These are phyloP conservation scores for Aspergillus sp. DNA, from an alignment of 2,329 filamentous ascomycete genomes.

Conservation along the genomic window DNA sequence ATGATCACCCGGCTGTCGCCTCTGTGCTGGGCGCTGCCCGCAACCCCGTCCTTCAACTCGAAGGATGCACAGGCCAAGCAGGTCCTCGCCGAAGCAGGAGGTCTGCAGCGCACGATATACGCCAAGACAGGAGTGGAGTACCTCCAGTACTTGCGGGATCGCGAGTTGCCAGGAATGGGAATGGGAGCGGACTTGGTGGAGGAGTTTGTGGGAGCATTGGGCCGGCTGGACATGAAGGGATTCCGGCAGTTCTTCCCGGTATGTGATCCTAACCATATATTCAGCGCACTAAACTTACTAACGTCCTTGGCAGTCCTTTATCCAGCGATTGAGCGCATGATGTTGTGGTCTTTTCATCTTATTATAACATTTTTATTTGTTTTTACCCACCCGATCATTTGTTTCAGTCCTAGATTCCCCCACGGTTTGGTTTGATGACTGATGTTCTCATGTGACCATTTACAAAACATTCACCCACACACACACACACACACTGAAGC, in stretches of 20 bases:
- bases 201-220: conserved; percentile 50
- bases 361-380: conserved; percentile 12
- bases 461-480: background rate
- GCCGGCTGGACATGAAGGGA: conserved; percentile 46
- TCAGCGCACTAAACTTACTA: conserved; percentile 8
- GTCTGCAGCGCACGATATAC: conserved; percentile 85
- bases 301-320: conserved; percentile 38
- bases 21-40: conserved; percentile 85
- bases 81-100: conserved; percentile 84
- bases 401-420: conserved; percentile 29
- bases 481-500: conserved; percentile 5
- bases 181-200: conserved; percentile 50
- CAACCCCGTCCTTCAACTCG: conserved; percentile 75
- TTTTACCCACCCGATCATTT: conserved; percentile 11
- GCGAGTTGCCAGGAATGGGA: conserved; percentile 51
- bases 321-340: conserved; percentile 50
- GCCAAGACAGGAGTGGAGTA: conserved; percentile 85
- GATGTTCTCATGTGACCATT: conserved; percentile 25
- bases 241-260: conserved; percentile 54
- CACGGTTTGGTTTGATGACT: conserved; percentile 32
- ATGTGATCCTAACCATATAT: conserved; percentile 7
- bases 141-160: conserved; percentile 53
- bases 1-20: conserved; percentile 87
- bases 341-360: conserved; percentile 13
- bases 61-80: conserved; percentile 86